A percentile compares a stretch with the other conserved stretches of the same genome.
These are phyloP conservation scores for Cryptococcus sp. DNA, from an alignment of 1,284 basidiomycete genomes.

Conservation along the genomic window DNA sequence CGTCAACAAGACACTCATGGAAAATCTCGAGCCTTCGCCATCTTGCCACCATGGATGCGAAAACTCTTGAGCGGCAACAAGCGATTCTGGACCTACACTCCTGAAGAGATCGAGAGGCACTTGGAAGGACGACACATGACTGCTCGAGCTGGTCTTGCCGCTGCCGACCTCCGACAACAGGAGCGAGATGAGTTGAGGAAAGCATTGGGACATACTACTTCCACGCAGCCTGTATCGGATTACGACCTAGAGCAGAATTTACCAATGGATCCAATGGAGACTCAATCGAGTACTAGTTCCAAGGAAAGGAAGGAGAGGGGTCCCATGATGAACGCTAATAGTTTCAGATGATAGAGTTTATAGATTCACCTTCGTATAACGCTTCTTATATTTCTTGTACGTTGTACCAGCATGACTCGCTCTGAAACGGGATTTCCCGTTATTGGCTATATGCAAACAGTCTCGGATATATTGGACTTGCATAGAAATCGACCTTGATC, in stretches of 20 bases:
- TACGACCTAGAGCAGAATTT: not conserved
- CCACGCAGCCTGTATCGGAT: not conserved
- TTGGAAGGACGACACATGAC: slow-evolving; percentile 27
- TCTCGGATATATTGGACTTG: too few species aligned
- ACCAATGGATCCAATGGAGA: not conserved
- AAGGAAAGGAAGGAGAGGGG: not conserved
- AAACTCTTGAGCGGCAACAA: slow-evolving; percentile 34
- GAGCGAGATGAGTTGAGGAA: slow-evolving; percentile 28
- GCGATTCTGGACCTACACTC: slow-evolving; percentile 37
- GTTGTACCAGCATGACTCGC: too few species aligned
- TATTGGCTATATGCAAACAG: too few species aligned
- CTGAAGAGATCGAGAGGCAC: slow-evolving; percentile 28
- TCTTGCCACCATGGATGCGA: slow-evolving; percentile 68
- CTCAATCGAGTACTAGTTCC: not conserved
- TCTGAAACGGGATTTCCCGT: too few species aligned
- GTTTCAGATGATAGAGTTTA: not conserved
- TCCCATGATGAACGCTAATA: not conserved
- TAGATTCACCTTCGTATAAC: too few species aligned
- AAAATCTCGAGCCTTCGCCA: slow-evolving; percentile 20
- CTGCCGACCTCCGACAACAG: slow-evolving; percentile 24
- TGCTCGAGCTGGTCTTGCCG: slow-evolving; percentile 17
- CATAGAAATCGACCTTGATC: too few species aligned
- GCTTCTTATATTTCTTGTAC: too few species aligned
- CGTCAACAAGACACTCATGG: slow-evolving; percentile 11
- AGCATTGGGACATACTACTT: slow-evolving; percentile 8